phyloP scores from a whole-genome alignment of 345 rosid species.

The Arabis alpina region DNA sequence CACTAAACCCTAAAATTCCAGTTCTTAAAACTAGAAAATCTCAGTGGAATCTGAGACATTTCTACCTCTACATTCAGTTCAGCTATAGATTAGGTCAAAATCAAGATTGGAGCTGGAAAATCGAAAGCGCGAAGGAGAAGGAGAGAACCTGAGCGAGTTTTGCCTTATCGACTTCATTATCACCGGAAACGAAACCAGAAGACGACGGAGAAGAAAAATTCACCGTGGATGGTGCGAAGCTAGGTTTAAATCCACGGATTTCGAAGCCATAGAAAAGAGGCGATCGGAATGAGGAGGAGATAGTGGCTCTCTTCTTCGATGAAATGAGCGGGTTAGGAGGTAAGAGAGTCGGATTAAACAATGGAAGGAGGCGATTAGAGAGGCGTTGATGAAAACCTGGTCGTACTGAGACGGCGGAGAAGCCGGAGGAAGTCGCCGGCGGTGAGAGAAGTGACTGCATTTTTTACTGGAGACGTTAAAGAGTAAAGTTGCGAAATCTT shows the following conservation, averaged over 20 bases:
- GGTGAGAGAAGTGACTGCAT: constrained; percentile 70
- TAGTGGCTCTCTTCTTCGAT: constrained; percentile 24
- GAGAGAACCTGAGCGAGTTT: constrained; percentile 74
- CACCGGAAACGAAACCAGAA: constrained; percentile 46
- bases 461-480: neutral
- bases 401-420: constrained; percentile 37
- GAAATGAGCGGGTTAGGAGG: constrained; percentile 32
- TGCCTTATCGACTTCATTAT: constrained; percentile 61
- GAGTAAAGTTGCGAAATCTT: constrained; percentile 17
- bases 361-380: constrained; percentile 26
- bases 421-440: constrained; percentile 51
- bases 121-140: neutral
- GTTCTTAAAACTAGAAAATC: neutral
- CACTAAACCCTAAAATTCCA: constrained; percentile 1
- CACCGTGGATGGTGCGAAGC: constrained; percentile 30
- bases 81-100: no score
- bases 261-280: constrained; percentile 36
- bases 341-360: constrained; percentile 23
- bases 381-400: constrained; percentile 37
- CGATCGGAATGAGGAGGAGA: constrained; percentile 38
- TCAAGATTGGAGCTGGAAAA: constrained; percentile 9
- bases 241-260: constrained; percentile 42
- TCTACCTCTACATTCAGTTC: no score
- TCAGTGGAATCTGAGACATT: neutral
- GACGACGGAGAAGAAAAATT: constrained; percentile 47